A percentile compares a stretch with the other conserved stretches of the same genome.
phyloP scores from a whole-genome alignment of 768 basidiomycete species.

The Ramaria sp. region DNA sequence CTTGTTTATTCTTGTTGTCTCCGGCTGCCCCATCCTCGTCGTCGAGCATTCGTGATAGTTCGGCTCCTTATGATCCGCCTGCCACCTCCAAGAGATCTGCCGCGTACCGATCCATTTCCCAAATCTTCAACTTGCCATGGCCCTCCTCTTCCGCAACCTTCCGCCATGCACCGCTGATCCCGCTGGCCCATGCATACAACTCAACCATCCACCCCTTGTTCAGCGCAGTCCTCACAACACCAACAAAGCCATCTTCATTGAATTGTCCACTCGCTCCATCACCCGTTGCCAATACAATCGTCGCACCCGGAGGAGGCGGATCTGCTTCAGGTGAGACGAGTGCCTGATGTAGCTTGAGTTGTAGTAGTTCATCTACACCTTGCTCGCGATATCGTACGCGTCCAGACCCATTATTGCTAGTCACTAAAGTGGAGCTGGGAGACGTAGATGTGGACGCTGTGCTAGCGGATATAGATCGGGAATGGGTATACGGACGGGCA shows the following conservation, averaged over 20 bases:
- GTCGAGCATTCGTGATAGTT: neutral
- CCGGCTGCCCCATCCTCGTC: neutral
- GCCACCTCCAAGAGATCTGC: neutral
- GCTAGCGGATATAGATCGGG: neutral
- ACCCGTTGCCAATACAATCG: constrained; percentile 87
- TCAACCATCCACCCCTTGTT: constrained; percentile 93
- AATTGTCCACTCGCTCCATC: constrained; percentile 91
- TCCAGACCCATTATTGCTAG: constrained; percentile 3
- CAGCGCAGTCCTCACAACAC: constrained; percentile 76
- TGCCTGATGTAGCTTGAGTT: constrained; percentile 85
- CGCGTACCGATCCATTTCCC: constrained; percentile 3
- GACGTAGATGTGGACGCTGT: constrained; percentile 5
- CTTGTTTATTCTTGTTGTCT: neutral
- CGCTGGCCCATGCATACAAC: constrained; percentile 84
- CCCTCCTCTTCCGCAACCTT: constrained; percentile 35
- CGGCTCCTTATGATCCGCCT: neutral
- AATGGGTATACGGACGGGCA: neutral
- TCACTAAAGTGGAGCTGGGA: constrained; percentile 8
- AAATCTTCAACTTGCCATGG: constrained; percentile 15
- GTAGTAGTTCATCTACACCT: constrained; percentile 90
- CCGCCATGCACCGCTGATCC: constrained; percentile 69
- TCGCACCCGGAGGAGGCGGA: constrained; percentile 46
- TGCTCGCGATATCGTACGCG: constrained; percentile 74
- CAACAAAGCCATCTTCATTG: constrained; percentile 86
- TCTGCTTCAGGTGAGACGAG: constrained; percentile 57